Evolutionary conservation across 257 asterid species (phyloP), one percentile per base, ranked within the genome.

Genomic region (Scutellaria galericulata): DNA sequence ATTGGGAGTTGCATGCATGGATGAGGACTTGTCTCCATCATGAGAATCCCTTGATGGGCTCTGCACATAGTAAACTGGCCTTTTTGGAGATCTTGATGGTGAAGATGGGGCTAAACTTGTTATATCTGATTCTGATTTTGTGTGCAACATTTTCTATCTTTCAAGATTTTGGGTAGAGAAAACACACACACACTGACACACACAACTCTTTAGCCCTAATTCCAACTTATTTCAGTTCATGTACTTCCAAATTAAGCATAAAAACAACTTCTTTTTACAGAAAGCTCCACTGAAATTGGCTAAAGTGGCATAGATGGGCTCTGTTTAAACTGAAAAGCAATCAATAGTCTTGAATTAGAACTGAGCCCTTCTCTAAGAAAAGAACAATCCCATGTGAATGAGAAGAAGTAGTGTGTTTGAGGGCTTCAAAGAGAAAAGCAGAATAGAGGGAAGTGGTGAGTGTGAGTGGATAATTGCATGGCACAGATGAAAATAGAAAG

Each of bases 31-130:
- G 80, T 91, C 97, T 13, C 96, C 99, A 75, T 94, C 99, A 6
- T 89, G 95, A 11, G 99, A 94, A 22, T 91, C 97, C 45, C 99
- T 79, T 11, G 99, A 94, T 3, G 99, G 99, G 73, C 99, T 94
- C 81, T 94, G 99, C 20, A 94, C 99, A 53, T 80, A 94, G 87
- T 94, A 94, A 7, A 80, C 95, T 9, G 88, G 87, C 75, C 97
- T 65, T 22, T 93, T 93, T 1, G 98, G 98, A 12, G 98, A 93
- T 57, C 98, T 75, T 55, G 99, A 89, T 4, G 97, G 99, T 2
- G 99, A 94, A 7, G 99, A 91, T 13, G 97, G 91, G 40, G 99
- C 99, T 74, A 91, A 72, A 69, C 99, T 94, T 1, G 99, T 89
- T 10, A 94, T 22, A 75, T 94, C 99, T 1, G 99, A 94, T 55